phyloP scores from a whole-genome alignment of 208 protist species.

The Trypanosoma platydactyli region DNA sequence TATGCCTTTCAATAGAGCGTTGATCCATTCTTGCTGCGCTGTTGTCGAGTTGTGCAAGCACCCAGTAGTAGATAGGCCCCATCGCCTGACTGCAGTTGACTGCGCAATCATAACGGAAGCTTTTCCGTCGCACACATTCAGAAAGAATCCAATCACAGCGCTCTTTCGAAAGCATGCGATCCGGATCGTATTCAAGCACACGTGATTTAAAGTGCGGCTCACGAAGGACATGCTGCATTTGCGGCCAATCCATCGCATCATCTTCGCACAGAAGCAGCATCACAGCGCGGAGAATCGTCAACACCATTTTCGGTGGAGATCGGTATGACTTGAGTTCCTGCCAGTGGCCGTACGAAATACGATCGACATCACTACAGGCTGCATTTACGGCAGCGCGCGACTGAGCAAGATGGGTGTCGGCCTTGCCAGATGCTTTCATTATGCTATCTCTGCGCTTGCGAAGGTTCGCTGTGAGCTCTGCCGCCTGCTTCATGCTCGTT shows the following conservation, averaged over 20 bases:
- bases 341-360: slow-evolving; percentile 77
- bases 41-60: slow-evolving; percentile 80
- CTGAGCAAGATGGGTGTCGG: slow-evolving; percentile 63
- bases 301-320: slow-evolving; percentile 77
- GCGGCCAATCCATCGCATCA: slow-evolving; percentile 66
- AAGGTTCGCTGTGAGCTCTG: slow-evolving; percentile 64
- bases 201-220: slow-evolving; percentile 72
- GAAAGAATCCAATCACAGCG: slow-evolving; percentile 82
- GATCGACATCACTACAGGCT: slow-evolving; percentile 73
- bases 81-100: slow-evolving; percentile 76
- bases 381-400: slow-evolving; percentile 56
- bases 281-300: slow-evolving; percentile 76
- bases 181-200: slow-evolving; percentile 68
- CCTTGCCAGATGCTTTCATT: slow-evolving; percentile 54
- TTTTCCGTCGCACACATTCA: slow-evolving; percentile 84
- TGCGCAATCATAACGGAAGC: slow-evolving; percentile 79
- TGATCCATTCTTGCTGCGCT: slow-evolving; percentile 71
- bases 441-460: slow-evolving; percentile 53
- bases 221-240: slow-evolving; percentile 82
- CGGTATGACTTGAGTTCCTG: slow-evolving; percentile 90
- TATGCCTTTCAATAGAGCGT: slow-evolving; percentile 48
- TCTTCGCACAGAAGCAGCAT: slow-evolving; percentile 87
- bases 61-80: slow-evolving; percentile 90
- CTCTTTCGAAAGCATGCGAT: slow-evolving; percentile 67
- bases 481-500: slow-evolving; percentile 61